These are phyloP conservation scores for Cinnamomum micranthum DNA, from an alignment of 164 flowering plant species.

Conservation along the genomic window DNA sequence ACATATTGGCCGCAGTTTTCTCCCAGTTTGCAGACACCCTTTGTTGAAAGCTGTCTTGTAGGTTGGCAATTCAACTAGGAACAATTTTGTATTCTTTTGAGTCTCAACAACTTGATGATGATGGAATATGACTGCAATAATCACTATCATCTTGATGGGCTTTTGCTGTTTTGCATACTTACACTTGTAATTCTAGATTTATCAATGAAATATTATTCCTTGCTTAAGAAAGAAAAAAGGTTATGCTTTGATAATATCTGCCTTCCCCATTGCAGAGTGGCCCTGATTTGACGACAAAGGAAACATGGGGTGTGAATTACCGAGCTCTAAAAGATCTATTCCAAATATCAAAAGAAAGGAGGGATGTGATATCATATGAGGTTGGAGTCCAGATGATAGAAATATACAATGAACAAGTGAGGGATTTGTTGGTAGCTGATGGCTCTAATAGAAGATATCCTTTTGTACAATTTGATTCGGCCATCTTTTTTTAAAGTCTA, in stretches of 20 bases:
- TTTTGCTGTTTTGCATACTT: too few species aligned
- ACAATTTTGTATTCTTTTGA: too few species aligned
- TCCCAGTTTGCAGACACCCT: too few species aligned
- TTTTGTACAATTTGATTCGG: conserved; percentile 18
- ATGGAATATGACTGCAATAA: too few species aligned
- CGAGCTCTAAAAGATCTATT: conserved; percentile 73
- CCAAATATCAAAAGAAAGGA: conserved; percentile 52
- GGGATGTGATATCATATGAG: conserved; percentile 46
- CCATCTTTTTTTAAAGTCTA: background rate
- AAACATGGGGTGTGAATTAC: conserved; percentile 89
- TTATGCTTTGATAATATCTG: background rate
- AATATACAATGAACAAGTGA: conserved; percentile 93
- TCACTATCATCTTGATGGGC: too few species aligned
- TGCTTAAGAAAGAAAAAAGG: too few species aligned
- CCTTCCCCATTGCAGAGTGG: conserved; percentile 50
- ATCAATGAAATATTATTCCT: too few species aligned
- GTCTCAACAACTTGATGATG: too few species aligned
- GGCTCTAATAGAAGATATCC: conserved; percentile 87
- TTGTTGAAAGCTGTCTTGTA: too few species aligned
- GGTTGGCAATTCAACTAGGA: too few species aligned
- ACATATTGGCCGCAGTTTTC: too few species aligned
- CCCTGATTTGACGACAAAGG: conserved; percentile 59
- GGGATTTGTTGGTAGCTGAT: conserved; percentile 72
- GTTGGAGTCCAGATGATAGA: conserved; percentile 90
- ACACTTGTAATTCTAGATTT: too few species aligned